phyloP scores from a whole-genome alignment of 108 stramenopile species.

The Skeletonema marinoi region DNA sequence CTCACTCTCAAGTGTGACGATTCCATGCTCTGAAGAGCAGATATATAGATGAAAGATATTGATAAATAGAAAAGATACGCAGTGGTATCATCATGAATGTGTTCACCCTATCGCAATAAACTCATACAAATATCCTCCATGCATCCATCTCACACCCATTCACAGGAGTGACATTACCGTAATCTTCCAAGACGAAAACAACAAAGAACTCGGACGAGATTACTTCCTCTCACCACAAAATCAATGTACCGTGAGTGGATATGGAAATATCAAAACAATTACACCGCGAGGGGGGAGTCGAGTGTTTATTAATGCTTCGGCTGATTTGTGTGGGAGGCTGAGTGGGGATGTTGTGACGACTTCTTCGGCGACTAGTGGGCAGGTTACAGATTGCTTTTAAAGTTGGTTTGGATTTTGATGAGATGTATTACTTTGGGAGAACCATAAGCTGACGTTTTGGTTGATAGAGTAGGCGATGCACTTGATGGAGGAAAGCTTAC shows the following conservation, averaged over 20 bases:
- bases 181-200: conserved; percentile 45
- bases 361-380: conserved; percentile 33
- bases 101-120: neutral
- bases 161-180: conserved; percentile 48
- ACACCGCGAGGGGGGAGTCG: conserved; percentile 46
- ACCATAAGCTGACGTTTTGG: no score
- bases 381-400: conserved; percentile 56
- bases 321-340: conserved; percentile 39
- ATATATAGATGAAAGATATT: neutral
- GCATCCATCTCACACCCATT: neutral
- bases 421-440: neutral
- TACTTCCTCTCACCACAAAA: conserved; percentile 42
- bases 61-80: no score
- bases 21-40: neutral
- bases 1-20: neutral
- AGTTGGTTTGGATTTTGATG: neutral
- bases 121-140: neutral
- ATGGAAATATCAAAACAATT: conserved; percentile 57
- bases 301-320: conserved; percentile 38
- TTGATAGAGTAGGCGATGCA: no score
- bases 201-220: conserved; percentile 48
- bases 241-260: conserved; percentile 50
- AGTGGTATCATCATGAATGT: no score
- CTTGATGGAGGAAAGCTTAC: no score
- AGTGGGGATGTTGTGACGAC: conserved; percentile 17